These are phyloP conservation scores for Backusella mclennaniae DNA, from an alignment of 192 early-diverging fungal genomes.

Conservation along the genomic window DNA sequence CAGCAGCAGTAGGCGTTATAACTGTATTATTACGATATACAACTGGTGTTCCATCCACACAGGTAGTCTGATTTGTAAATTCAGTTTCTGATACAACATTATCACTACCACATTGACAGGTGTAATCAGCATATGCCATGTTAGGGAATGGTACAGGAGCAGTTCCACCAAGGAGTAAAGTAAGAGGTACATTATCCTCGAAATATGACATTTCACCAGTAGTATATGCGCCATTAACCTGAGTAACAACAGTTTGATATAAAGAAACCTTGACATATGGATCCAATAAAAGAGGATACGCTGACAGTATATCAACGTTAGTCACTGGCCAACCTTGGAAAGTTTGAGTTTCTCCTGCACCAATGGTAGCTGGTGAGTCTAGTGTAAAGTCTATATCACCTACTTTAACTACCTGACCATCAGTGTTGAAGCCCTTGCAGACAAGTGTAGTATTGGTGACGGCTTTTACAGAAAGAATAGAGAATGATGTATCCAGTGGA, in stretches of 20 bases:
- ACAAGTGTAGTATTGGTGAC: no score
- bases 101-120: background rate
- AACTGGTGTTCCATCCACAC: background rate
- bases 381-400: background rate
- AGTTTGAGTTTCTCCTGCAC: background rate
- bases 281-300: background rate
- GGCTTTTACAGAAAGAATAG: background rate
- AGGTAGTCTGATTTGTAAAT: background rate
- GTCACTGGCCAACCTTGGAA: background rate
- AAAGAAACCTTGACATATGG: background rate
- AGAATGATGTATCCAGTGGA: slow-evolving; percentile 17
- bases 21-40: background rate
- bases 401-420: background rate
- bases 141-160: background rate
- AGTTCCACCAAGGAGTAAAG: background rate
- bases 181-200: background rate
- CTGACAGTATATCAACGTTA: background rate
- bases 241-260: background rate
- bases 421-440: background rate
- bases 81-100: background rate
- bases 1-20: background rate
- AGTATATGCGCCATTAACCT: background rate
- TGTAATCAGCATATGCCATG: background rate
- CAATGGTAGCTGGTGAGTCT: background rate
- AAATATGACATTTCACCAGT: background rate